Evolutionary conservation across 2,329 filamentous ascomycete genomes (phyloP).

Genomic region (Ascochyta rabiei): DNA sequence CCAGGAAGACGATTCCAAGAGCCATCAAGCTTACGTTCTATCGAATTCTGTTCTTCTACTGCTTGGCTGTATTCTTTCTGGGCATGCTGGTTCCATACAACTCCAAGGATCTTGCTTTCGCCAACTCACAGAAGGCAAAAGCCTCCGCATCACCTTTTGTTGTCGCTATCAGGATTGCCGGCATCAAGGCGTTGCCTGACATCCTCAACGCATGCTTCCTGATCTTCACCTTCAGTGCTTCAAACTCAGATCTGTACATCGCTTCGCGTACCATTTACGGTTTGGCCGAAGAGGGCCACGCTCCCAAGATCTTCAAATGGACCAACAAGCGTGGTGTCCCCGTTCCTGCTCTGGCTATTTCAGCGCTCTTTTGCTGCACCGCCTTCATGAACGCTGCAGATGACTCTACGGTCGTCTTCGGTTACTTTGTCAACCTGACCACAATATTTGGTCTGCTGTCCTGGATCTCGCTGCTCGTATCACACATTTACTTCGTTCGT

Average conservation of each 20-base stretch:
- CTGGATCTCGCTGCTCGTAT: conserved; percentile 58
- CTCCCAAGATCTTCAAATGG: conserved; percentile 72
- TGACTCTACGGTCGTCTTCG: conserved; percentile 51
- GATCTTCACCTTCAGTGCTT: conserved; percentile 76
- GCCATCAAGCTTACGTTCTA: conserved; percentile 83
- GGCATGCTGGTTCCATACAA: conserved; percentile 80
- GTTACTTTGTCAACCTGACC: conserved; percentile 56
- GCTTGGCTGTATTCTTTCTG: conserved; percentile 73
- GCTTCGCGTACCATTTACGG: conserved; percentile 75
- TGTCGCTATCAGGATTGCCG: conserved; percentile 69
- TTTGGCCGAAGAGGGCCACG: conserved; percentile 73
- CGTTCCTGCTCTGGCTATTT: conserved; percentile 67
- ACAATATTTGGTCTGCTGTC: conserved; percentile 52
- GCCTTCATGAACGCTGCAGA: conserved; percentile 63
- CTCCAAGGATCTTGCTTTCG: conserved; percentile 63
- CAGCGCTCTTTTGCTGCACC: conserved; percentile 67
- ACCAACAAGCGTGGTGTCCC: conserved; percentile 76
- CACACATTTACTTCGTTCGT: conserved; percentile 57
- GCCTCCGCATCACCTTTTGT: conserved; percentile 74
- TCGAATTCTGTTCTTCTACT: conserved; percentile 82
- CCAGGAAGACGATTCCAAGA: conserved; percentile 74
- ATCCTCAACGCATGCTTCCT: conserved; percentile 77
- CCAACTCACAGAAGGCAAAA: conserved; percentile 52
- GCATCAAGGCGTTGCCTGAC: conserved; percentile 67
- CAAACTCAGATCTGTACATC: conserved; percentile 79